These are phyloP conservation scores for Pythium dissimile DNA, from an alignment of 352 stramenopile species.

Conservation along the genomic window DNA sequence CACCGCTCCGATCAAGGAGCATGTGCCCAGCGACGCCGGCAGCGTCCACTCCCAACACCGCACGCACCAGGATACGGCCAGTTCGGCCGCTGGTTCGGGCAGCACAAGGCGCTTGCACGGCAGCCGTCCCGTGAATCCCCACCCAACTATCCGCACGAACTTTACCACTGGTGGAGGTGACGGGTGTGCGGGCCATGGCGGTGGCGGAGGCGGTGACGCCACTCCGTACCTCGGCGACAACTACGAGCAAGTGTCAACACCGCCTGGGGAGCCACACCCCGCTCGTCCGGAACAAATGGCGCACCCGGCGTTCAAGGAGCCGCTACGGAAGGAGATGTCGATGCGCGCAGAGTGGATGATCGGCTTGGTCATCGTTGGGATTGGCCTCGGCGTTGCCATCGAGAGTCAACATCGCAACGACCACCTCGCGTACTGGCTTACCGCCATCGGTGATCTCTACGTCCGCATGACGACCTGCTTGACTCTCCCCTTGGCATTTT, in stretches of 20 bases:
- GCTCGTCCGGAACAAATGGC: slow-evolving; percentile 22
- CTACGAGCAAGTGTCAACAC: slow-evolving; percentile 51
- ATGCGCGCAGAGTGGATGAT: slow-evolving; percentile 46
- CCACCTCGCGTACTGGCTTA: slow-evolving; percentile 52
- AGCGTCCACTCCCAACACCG: neutral
- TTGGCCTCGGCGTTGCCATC: slow-evolving; percentile 34
- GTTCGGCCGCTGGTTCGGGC: slow-evolving; percentile 7
- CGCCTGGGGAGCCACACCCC: slow-evolving; percentile 42
- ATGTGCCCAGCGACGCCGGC: slow-evolving; percentile 4
- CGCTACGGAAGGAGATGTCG: slow-evolving; percentile 21
- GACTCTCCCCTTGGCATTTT: slow-evolving; percentile 59
- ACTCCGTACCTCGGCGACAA: slow-evolving; percentile 27
- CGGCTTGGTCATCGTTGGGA: slow-evolving; percentile 32
- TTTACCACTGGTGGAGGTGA: slow-evolving; percentile 31
- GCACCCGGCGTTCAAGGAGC: slow-evolving; percentile 8
- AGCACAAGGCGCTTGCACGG: slow-evolving; percentile 9
- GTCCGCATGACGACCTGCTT: slow-evolving; percentile 51
- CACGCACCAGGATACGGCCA: slow-evolving; percentile 6
- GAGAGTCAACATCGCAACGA: slow-evolving; percentile 27
- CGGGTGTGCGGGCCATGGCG: slow-evolving; percentile 15
- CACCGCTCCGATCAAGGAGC: neutral
- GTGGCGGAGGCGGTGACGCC: slow-evolving; percentile 6
- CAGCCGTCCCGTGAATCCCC: slow-evolving; percentile 19
- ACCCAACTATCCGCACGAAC: slow-evolving; percentile 41
- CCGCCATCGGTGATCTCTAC: slow-evolving; percentile 51